Conservation (phyloP, 192 early-diverging fungal species). For the Rhizoclosmatium globosum region DNA sequence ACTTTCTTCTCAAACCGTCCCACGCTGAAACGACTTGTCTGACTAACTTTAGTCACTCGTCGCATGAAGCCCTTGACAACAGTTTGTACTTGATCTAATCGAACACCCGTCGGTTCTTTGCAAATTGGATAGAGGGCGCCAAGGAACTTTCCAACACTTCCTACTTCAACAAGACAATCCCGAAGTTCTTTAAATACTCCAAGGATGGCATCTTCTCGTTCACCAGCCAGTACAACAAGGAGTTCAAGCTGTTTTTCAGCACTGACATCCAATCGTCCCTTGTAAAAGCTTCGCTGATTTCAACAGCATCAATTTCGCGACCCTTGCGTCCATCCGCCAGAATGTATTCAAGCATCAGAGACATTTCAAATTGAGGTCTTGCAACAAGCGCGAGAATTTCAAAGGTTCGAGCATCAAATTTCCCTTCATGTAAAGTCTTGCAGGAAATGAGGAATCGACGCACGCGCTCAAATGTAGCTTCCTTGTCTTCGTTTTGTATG, state of each 20-base stretch:
- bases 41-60: neutral
- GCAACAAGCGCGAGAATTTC: constrained; percentile 18
- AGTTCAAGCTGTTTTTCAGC: constrained; percentile 24
- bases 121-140: constrained; percentile 23
- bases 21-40: neutral
- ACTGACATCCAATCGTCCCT: neutral
- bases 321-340: neutral
- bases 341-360: constrained; percentile 17
- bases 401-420: constrained; percentile 32
- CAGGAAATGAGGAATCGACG: constrained; percentile 19
- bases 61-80: constrained; percentile 9
- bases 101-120: neutral
- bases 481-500: neutral
- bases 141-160: constrained; percentile 8
- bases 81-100: neutral
- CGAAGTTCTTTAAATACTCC: constrained; percentile 11
- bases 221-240: constrained; percentile 3
- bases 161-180: constrained; percentile 13
- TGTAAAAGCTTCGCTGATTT: constrained; percentile 15
- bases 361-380: constrained; percentile 24
- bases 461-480: constrained; percentile 6
- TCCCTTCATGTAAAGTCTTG: neutral
- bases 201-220: constrained; percentile 1
- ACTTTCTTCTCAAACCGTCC: neutral
- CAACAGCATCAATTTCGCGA: neutral